These are phyloP conservation scores for Bipolaris sorokiniana DNA, from an alignment of 2,329 filamentous ascomycete species.

Conservation along the genomic window DNA sequence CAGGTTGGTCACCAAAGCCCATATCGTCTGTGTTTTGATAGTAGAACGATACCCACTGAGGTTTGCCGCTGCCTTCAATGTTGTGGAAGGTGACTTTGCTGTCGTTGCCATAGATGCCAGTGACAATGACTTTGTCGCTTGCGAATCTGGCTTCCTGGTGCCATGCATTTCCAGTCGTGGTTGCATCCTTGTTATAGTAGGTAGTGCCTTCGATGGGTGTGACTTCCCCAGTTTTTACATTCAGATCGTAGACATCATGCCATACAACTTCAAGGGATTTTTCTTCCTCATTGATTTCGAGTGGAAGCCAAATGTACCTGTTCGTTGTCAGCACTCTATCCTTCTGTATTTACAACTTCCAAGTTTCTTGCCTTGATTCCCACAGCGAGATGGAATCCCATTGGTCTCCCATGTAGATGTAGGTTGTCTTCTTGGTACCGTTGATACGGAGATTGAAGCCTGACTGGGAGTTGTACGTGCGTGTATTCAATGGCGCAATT, in stretches of 20 bases:
- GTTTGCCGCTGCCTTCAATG: slow-evolving; percentile 58
- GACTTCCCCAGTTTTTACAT: slow-evolving; percentile 60
- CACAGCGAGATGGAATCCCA: slow-evolving; percentile 64
- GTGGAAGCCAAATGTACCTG: slow-evolving; percentile 63
- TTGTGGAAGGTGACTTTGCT: slow-evolving; percentile 60
- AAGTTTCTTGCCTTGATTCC: slow-evolving; percentile 51
- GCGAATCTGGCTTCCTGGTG: slow-evolving; percentile 64
- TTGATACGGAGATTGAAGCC: slow-evolving; percentile 58
- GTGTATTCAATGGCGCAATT: slow-evolving; percentile 58
- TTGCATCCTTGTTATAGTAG: slow-evolving; percentile 57
- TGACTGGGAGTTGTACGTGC: slow-evolving; percentile 61
- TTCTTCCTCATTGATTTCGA: slow-evolving; percentile 59
- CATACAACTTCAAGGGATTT: slow-evolving; percentile 59
- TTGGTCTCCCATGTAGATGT: slow-evolving; percentile 60
- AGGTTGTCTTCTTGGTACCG: slow-evolving; percentile 57
- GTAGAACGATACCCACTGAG: slow-evolving; percentile 65
- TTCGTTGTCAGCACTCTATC: not conserved
- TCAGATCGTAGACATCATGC: slow-evolving; percentile 63
- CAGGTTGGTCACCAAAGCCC: slow-evolving; percentile 62
- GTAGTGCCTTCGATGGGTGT: slow-evolving; percentile 55
- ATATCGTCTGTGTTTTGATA: slow-evolving; percentile 67
- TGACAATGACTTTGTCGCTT: slow-evolving; percentile 55
- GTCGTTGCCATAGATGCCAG: slow-evolving; percentile 62
- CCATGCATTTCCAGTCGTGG: slow-evolving; percentile 56
- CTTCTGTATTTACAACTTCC: not conserved